Base-by-base conservation (phyloP, 2,329 filamentous ascomycete genomes). In the Xylariales sp. region DNA sequence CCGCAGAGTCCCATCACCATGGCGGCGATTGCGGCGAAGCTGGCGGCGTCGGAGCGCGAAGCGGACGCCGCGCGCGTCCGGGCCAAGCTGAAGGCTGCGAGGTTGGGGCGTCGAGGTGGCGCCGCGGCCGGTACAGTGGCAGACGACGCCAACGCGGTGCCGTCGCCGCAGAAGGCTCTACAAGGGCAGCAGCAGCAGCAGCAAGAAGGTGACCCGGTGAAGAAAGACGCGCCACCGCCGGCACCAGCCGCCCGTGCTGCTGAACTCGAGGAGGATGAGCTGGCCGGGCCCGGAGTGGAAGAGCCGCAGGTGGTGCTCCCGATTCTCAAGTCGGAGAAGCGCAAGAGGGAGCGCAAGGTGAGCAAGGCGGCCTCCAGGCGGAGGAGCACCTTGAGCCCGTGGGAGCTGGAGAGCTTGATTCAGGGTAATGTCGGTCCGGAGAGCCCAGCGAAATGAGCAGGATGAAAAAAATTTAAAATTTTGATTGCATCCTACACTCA, bases 321-420 rank as follows among this genome's bases (percentile, higher is more conserved):
- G n/a, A 32, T 7, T 29, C n/a, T 27, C n/a, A 38, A 32, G 20
- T 20, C 36, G 13, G 37, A 41, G 33, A 68, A 68, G 56, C 65
- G 72, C 21, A 76, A 75, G 54, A 64, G 72, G 29, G 76, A 67
- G 52, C 67, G 61, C 57, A 73, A 64, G 55, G 69, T 59, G 51
- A 79, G 56, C 58, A 82, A 66, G 65, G 67, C 58, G 7, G 69
- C 78, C 3, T 82, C 74, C 42, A 68, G 84, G 54, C 71, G 85
- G 54, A 74, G 86, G 56, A 88, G 83, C 52, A 90, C 85, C 15
- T 64, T 91, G 21, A 88, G 77, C 51, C 80, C 83, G 4, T 83
- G 83, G 69, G 86, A 91, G 60, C 61, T 90, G 53, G 76, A 85
- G 61, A 78, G 73, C 30, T 56, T 86, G 55, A 81, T 83, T 47